Conservation (phyloP, 495 filamentous ascomycete species). For the Thozetella sp. region DNA sequence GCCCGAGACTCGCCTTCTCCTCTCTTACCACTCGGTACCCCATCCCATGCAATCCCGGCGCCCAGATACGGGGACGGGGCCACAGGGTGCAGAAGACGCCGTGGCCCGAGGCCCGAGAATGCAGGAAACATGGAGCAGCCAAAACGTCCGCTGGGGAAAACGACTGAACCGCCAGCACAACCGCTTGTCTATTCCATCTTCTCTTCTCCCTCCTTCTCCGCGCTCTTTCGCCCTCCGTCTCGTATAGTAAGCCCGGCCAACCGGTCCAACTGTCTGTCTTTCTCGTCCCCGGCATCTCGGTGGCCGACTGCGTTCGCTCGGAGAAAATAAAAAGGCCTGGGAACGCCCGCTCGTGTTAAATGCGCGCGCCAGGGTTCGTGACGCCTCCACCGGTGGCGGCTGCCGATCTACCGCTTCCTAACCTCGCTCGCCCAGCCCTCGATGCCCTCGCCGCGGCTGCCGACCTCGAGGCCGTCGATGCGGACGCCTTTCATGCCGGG, state of each 20-base stretch:
- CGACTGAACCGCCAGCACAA: neutral
- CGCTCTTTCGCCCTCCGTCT: neutral
- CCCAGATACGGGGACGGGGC: neutral
- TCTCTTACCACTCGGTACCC: neutral
- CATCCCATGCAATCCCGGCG: too few species aligned
- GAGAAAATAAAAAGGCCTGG: too few species aligned
- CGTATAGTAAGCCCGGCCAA: too few species aligned
- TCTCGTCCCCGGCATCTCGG: too few species aligned
- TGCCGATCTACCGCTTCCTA: slow-evolving; percentile 71
- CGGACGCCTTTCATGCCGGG: slow-evolving; percentile 83
- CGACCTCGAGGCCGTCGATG: slow-evolving; percentile 70
- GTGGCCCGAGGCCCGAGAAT: neutral
- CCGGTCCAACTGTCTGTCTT: too few species aligned
- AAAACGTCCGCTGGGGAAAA: slow-evolving; percentile 3
- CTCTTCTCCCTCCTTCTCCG: neutral
- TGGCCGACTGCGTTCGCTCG: too few species aligned
- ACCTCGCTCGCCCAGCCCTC: slow-evolving; percentile 94
- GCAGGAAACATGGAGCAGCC: too few species aligned
- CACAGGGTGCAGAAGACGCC: neutral
- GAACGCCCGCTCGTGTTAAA: too few species aligned
- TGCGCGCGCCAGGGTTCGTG: neutral
- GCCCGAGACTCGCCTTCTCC: neutral
- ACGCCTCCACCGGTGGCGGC: neutral
- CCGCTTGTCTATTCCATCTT: neutral
- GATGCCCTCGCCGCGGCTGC: slow-evolving; percentile 88